phyloP scores from a whole-genome alignment of 2,329 filamentous ascomycete genomes.

The Xylaria sp. region DNA sequence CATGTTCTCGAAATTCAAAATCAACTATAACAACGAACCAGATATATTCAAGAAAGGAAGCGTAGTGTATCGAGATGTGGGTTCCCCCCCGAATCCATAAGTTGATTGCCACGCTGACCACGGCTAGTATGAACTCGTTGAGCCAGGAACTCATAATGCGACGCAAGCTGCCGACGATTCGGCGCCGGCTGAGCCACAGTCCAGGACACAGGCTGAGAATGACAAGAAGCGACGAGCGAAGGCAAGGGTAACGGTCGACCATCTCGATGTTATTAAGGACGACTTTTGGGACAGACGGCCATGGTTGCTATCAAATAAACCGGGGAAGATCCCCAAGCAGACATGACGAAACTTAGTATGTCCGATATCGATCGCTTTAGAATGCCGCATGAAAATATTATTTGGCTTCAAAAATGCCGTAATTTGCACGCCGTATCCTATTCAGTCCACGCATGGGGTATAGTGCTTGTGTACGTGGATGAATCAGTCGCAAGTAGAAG shows the following conservation, averaged over 20 bases:
- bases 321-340: conserved; percentile 69
- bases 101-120: conserved; percentile 28
- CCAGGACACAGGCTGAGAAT: conserved; percentile 81
- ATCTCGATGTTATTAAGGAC: conserved; percentile 93
- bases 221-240: conserved; percentile 80
- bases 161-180: conserved; percentile 50
- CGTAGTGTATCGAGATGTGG: conserved; percentile 80
- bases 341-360: conserved; percentile 37
- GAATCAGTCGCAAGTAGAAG: not conserved
- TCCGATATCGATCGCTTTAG: not conserved
- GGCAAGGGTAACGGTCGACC: conserved; percentile 77
- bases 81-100: conserved; percentile 26
- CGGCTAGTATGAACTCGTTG: conserved; percentile 69
- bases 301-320: conserved; percentile 78
- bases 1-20: conserved; percentile 81
- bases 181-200: conserved; percentile 60
- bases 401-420: not conserved
- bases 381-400: not conserved
- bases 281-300: conserved; percentile 89
- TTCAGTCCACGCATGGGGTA: not conserved
- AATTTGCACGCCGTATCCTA: not conserved
- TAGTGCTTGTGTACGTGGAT: not conserved
- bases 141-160: conserved; percentile 54
- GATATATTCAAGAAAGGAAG: conserved; percentile 95
- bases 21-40: conserved; percentile 97